phyloP scores from a whole-genome alignment of 73 alveolate species.

The Symbiodinium pilosum region DNA sequence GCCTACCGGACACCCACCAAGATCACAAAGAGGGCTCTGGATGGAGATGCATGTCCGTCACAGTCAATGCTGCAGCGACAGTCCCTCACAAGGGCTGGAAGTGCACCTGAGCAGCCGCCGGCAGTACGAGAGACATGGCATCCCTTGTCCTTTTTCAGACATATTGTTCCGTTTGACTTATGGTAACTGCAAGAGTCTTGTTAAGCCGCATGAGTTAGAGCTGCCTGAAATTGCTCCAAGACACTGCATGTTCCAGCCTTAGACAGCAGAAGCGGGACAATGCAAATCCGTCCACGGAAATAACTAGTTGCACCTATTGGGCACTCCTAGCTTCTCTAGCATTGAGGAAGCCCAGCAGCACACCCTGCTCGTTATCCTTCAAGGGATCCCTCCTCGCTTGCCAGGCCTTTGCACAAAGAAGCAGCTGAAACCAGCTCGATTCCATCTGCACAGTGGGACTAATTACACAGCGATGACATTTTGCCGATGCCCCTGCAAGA shows the following conservation, averaged over 20 bases:
- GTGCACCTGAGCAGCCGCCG: slow-evolving; percentile 41
- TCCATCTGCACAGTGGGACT: too few species aligned
- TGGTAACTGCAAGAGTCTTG: too few species aligned
- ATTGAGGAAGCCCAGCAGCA: not conserved
- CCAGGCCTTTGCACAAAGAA: slow-evolving; percentile 51
- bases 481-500: too few species aligned
- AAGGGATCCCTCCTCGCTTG: slow-evolving; percentile 43
- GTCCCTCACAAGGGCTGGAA: slow-evolving; percentile 26
- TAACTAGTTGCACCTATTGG: too few species aligned
- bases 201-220: not conserved
- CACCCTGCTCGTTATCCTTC: slow-evolving; percentile 55
- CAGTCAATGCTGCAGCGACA: not conserved
- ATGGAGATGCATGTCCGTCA: not conserved
- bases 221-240: not conserved
- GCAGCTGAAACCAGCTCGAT: too few species aligned
- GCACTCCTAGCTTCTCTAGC: not conserved
- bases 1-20: not conserved
- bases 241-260: slow-evolving; percentile 38
- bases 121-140: too few species aligned
- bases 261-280: too few species aligned
- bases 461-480: too few species aligned
- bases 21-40: not conserved
- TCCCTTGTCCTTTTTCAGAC: too few species aligned
- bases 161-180: too few species aligned
- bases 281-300: too few species aligned